Evolutionary conservation across 805 yeast genomes (phyloP), one percentile per base, ranked within the genome.

Genomic region (Starmerella geochares): DNA sequence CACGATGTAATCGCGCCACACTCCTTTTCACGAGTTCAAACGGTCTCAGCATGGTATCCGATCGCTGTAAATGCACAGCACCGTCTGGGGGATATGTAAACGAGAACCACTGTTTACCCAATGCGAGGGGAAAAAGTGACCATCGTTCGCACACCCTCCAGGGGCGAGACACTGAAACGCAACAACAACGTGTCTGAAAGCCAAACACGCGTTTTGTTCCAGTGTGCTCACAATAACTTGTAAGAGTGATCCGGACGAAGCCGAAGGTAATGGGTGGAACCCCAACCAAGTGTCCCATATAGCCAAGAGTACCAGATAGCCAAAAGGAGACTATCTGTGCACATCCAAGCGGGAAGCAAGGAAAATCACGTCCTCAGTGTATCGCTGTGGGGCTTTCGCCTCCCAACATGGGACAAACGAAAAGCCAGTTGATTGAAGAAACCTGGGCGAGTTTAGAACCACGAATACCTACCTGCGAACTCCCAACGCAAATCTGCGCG

Each of bases 331-430:
- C 7, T 3, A 13, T 4, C 4, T 8, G 5, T 4, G 20, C 23
- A 16, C n/a, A 9, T 6, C 5, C 28, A 9, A 1, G 14, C 2
- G 29, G 41, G 41, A 23, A 27, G 37, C 36, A 21, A 32, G 50
- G 44, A 52, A 49, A 49, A 52, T 52, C 43, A 45, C 47, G 25
- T 45, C 51, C 55, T 38, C 49, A 46, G 47, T 49, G 52, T 52
- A 52, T 50, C 52, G 55, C 55, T 52, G 55, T 52, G 55, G 49
- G 55, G 37, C 21, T 20, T n/a, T n/a, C n/a, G n/a, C n/a, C n/a
- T 25, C 35, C 23, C n/a, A 11, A 4, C 24, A 32, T 16, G 13
- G 7, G n/a, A 17, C 7, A 29, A 23, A 25, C 4, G 25, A 27
- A n/a, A n/a, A 20, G 25, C 20, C 24, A n/a, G 27, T 39, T 16